A percentile compares a stretch with the other conserved stretches of the same genome.
phyloP scores from a whole-genome alignment of 2,329 filamentous ascomycete genomes.

The Metarhizium anisopliae region DNA sequence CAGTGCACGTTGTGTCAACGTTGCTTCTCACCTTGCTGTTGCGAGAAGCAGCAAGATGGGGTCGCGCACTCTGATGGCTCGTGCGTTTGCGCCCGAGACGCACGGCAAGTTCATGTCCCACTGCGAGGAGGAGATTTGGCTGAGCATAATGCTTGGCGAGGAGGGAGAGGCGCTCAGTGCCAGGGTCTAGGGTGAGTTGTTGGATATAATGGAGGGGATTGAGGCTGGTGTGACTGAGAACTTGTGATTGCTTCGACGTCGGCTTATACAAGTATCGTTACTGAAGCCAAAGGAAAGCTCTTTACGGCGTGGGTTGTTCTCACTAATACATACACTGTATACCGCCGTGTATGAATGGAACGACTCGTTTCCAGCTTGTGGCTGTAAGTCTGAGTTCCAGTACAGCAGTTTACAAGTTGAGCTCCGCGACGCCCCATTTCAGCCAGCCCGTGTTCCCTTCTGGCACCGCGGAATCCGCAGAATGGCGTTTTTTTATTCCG shows the following conservation, averaged over 20 bases:
- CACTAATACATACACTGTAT: no score
- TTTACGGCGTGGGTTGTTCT: no score
- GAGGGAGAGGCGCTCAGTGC: conserved; percentile 26
- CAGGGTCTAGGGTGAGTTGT: conserved; percentile 33
- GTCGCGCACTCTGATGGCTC: conserved; percentile 28
- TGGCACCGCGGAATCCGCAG: no score
- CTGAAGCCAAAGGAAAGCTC: no score
- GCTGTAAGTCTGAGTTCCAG: no score
- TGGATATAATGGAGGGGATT: conserved; percentile 31
- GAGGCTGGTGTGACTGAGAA: conserved; percentile 28
- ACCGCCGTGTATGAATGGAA: no score
- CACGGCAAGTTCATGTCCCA: conserved; percentile 33
- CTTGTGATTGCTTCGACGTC: conserved; percentile 13
- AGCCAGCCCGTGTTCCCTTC: no score
- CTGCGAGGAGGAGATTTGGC: conserved; percentile 16
- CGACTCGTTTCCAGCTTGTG: no score
- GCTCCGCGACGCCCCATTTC: no score
- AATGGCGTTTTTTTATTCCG: no score
- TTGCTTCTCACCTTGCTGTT: conserved; percentile 34
- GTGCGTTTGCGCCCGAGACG: conserved; percentile 26
- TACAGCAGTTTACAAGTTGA: no score
- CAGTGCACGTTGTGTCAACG: conserved; percentile 38
- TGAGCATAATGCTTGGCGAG: conserved; percentile 19
- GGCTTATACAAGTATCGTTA: no score
- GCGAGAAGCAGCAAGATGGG: conserved; percentile 30